Percentiles rank a stretch among this genome's conserved stretches.
Evolutionary conservation across 495 filamentous ascomycete genomes (phyloP).

Genomic region (Diplogelasinospora grovesii): DNA sequence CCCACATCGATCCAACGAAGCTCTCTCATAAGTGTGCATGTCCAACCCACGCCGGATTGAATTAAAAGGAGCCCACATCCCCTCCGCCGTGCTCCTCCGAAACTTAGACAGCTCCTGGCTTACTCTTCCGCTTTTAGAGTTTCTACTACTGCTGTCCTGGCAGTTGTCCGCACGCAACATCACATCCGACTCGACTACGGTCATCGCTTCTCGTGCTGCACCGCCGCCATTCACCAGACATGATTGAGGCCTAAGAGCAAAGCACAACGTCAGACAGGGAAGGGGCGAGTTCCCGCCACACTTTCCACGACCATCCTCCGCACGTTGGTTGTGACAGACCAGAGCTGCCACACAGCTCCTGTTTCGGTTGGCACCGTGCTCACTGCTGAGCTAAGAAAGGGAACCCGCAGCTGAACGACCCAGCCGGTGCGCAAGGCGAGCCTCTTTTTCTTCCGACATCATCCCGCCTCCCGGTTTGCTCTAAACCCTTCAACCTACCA

Average conservation of each 20-base stretch:
- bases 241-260: conserved; percentile 8
- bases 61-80: conserved; percentile 23
- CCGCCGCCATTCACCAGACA: conserved; percentile 2
- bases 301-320: too few relatives aligned
- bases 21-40: conserved; percentile 8
- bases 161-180: too few relatives aligned
- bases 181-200: not conserved
- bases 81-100: conserved; percentile 20
- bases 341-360: conserved; percentile 13
- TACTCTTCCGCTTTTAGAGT: conserved; percentile 7
- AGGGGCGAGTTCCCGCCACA: too few relatives aligned
- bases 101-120: conserved; percentile 17
- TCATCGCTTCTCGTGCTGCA: not conserved
- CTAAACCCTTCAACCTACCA: conserved; percentile 16
- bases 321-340: too few relatives aligned
- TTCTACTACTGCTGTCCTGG: too few relatives aligned
- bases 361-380: conserved; percentile 20
- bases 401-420: conserved; percentile 2
- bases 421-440: conserved; percentile 22
- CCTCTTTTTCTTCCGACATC: conserved; percentile 13
- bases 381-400: conserved; percentile 21
- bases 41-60: conserved; percentile 21
- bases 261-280: too few relatives aligned
- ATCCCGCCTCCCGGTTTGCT: conserved; percentile 14
- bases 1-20: conserved; percentile 15